phyloP scores from a whole-genome alignment of 176 grass and related monocot species.

The Carex kokanica region DNA sequence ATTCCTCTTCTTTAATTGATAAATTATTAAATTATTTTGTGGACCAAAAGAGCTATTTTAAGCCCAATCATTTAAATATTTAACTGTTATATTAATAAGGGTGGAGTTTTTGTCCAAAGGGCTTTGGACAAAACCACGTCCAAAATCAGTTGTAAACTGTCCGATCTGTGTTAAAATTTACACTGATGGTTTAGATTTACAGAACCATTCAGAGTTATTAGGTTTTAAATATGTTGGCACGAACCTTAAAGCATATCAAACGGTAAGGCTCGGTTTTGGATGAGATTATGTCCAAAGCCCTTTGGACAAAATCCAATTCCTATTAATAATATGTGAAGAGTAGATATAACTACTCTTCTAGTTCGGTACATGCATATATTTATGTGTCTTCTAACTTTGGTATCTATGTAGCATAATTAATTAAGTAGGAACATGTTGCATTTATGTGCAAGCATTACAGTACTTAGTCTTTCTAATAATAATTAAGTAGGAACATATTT shows the following conservation, averaged over 20 bases:
- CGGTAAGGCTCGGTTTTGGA: too few species aligned
- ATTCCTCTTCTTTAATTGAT: background rate
- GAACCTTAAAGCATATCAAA: too few species aligned
- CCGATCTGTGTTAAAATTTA: too few species aligned
- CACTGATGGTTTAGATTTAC: too few species aligned
- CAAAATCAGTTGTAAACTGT: too few species aligned
- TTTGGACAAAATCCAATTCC: too few species aligned
- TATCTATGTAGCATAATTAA: background rate
- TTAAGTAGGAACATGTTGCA: background rate
- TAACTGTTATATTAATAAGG: background rate
- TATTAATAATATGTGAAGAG: background rate
- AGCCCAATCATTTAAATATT: background rate
- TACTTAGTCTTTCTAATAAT: background rate
- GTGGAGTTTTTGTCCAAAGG: too few species aligned
- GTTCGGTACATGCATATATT: background rate
- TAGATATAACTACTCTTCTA: conserved; percentile 4
- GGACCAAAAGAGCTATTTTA: background rate
- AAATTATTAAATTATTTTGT: background rate
- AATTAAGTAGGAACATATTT: background rate
- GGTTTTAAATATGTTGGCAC: too few species aligned
- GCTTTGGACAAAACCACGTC: too few species aligned
- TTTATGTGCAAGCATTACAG: background rate
- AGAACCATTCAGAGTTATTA: too few species aligned
- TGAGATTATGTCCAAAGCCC: too few species aligned
- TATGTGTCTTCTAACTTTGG: background rate